Evolutionary conservation across 805 yeast species (phyloP), one percentile per base, ranked within the genome.

Genomic region (Candida sanyiensis): DNA sequence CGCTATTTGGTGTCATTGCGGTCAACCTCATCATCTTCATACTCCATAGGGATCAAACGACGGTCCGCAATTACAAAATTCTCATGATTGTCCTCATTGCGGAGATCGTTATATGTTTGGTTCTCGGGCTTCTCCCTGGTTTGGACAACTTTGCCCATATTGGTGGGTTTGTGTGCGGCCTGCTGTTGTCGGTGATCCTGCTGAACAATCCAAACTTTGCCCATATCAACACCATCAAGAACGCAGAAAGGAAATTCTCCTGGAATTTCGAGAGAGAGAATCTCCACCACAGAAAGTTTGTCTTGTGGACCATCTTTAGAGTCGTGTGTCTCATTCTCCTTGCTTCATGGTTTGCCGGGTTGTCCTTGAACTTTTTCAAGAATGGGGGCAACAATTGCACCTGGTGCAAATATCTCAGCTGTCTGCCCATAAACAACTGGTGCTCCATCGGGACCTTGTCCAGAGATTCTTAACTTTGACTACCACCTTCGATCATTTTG

Each of bases 361-460:
- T 82, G 38, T 59, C 66, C 4, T 56, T 58, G 28, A 75, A 75
- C 47, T 76, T 79, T 47, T 66, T 63, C 37, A 59, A 62, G 20
- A 61, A 66, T 28, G 77, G 74, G 7, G 72, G 72, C 10, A 69
- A 67, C 6, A 58, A 66, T 40, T 82, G 89, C 56, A 54, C 64
- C 12, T 82, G 89, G 89, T 82, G 89, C 62, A 79, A 78, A 52
- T 82, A 81, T 51, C 64, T 82, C 48, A 77, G 76, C 47, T 82
- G 89, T 50, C 52, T 81, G 11, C 87, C 87, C 0, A 81, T 81
- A 4, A 68, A 76, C 43, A 79, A 75, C 21, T 81, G 87, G 87
- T 81, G 87, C 54, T 77, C 71, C 34, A 49, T 56, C 21, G 80
- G 79, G n/a, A 45, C 46, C 8, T 31, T 48, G 19, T 44, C 46